These are phyloP conservation scores for Nephelium lappaceum DNA, from an alignment of 345 rosid genomes.

Conservation along the genomic window DNA sequence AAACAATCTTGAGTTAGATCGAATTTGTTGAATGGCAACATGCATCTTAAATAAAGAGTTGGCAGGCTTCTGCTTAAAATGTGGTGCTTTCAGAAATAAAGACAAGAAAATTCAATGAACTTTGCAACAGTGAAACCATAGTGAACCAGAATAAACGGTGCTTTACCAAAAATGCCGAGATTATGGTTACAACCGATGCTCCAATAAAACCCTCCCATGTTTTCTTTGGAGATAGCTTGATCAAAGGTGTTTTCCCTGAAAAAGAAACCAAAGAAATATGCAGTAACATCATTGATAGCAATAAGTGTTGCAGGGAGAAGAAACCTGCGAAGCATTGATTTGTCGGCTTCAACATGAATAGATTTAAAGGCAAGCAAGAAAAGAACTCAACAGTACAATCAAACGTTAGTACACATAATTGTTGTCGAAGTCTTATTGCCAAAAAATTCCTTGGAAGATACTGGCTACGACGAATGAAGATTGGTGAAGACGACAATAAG, in stretches of 20 bases:
- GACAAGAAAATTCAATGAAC: neutral
- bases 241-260: constrained; percentile 93
- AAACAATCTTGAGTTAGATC: neutral
- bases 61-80: no score
- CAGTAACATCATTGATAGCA: constrained; percentile 86
- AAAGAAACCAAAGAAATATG: constrained; percentile 91
- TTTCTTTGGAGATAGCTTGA: constrained; percentile 96
- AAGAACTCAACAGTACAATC: no score
- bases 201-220: constrained; percentile 99
- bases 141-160: neutral
- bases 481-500: constrained; percentile 93
- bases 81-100: neutral
- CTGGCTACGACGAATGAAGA: constrained; percentile 95
- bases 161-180: constrained; percentile 82
- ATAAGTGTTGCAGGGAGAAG: constrained; percentile 96
- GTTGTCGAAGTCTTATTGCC: constrained; percentile 45
- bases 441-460: constrained; percentile 97
- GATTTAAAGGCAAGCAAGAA: no score
- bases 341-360: neutral
- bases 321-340: constrained; percentile 55
- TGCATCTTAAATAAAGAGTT: no score
- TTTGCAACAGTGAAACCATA: neutral
- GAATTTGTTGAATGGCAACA: neutral
- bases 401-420: constrained; percentile 13
- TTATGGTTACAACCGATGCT: constrained; percentile 84